Evolutionary conservation across 139 green algal species (phyloP), one percentile per base, ranked within the genome.

Genomic region (Closterium sp.): DNA sequence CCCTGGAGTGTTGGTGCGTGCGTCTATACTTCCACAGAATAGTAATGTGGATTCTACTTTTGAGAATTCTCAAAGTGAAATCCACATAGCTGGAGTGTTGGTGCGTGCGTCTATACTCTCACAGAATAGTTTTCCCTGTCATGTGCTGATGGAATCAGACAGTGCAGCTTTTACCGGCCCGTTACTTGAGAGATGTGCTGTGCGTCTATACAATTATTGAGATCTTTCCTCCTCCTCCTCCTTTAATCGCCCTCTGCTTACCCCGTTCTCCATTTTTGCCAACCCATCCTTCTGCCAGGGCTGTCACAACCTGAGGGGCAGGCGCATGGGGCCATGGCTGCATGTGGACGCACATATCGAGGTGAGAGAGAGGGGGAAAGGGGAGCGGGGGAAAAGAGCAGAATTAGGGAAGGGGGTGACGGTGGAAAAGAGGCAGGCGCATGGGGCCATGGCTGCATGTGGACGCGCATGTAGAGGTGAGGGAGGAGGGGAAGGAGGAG

Each of bases 341-440:
- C 88, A 93, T 38, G 70, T 93, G 17, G 91, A 94, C 89, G 29
- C 89, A 31, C 91, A 94, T 31, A 94, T 94, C 34, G 91, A 91
- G 91, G 91, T 94, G 89, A 6, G 34, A 7, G 31, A 22, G 32
- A 9, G n/a, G 21, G n/a, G 85, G 85, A 4, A 6, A 13, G 84
- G 84, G 85, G n/a, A 87, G 79, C 4, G 27, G 79, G 79, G 4
- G 6, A 4, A 6, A 6, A 4, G 4, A 31, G 79, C 6, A 6
- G 79, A 9, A 29, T 9, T 6, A 29, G 24, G 79, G 22, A 29
- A n/a, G 6, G 79, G 22, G 27, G 79, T n/a, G 21, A 92, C 21
- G 85, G 93, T 11, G 24, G 93, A 19, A 86, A 90, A 29, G n/a
- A n/a, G 88, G 91, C 31, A 50, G 88, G 31, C 93, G 85, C 22